Evolutionary conservation across 768 basidiomycete genomes (phyloP), one percentile per base, ranked within the genome.

Genomic region (Galerina sulciceps): DNA sequence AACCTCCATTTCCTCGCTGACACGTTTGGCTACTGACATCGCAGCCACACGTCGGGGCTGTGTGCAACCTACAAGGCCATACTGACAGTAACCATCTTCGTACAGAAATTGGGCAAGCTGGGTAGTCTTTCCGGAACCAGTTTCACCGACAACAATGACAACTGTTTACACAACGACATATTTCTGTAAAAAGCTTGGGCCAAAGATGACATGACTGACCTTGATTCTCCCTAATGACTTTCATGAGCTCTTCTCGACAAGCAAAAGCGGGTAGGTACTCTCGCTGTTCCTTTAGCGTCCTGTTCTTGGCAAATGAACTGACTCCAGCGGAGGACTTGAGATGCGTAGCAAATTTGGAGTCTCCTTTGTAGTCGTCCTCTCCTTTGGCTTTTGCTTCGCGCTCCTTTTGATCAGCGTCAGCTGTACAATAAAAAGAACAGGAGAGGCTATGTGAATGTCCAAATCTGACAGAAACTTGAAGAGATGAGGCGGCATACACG

Each of bases 11-110:
- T 99, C 97, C 70, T 99, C 97, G 68, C 94, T 95, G 57, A 99
- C 97, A 74, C 97, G 95, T 78, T 99, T 99, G n/a, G 97, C 97
- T 6, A 99, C 97, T 10, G 93, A 96, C 97, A 99, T 99, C 14
- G 97, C 97, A 44, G 97, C 97, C 26, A 99, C 97, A 77, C 97
- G 95, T 65, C 97, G 86, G 48, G 97, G 97, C 70, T 99, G 97
- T 0, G 97, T 99, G 69, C 97, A 99, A 10, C 96, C 96, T 49
- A 99, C 87, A 42, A 99, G 81, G 15, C 96, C 96, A 75, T 88
- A 84, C 4, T 84, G 71, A 64, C 95, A 93, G 73, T 96, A 99
- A 0, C 97, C 97, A 61, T 99, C 97, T 71, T 99, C 97, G 69
- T 98, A 93, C 60, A 99, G 73, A 76, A 94, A 99, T 69, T 99